phyloP scores from a whole-genome alignment of 2,329 filamentous ascomycete species.

The Neonectria coccinea region DNA sequence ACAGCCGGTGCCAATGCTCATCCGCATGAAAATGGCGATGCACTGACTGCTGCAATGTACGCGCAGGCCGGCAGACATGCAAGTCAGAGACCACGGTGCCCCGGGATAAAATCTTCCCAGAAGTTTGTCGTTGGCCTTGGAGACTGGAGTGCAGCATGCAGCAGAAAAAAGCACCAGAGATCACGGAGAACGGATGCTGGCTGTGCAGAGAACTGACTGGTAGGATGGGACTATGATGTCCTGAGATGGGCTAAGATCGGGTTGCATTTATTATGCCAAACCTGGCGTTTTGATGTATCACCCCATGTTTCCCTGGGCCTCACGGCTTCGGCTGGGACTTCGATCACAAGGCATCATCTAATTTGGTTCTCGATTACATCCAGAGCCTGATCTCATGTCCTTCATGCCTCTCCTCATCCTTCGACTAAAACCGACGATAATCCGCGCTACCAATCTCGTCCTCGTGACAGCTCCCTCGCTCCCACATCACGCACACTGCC shows the following conservation, averaged over 20 bases:
- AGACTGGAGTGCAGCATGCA: neutral
- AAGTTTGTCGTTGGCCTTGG: neutral
- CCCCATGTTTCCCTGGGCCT: constrained; percentile 15
- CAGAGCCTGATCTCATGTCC: constrained; percentile 11
- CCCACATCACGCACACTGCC: constrained; percentile 31
- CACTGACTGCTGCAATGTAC: constrained; percentile 1
- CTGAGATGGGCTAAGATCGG: constrained; percentile 34
- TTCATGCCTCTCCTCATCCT: constrained; percentile 27
- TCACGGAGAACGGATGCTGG: neutral
- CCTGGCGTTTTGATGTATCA: constrained; percentile 3
- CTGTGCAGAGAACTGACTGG: neutral
- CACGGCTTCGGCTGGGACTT: constrained; percentile 25
- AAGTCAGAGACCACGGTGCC: constrained; percentile 3
- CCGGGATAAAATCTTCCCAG: constrained; percentile 2
- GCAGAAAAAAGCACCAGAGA: neutral
- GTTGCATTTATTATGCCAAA: constrained; percentile 28
- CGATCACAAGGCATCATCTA: constrained; percentile 20
- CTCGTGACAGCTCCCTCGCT: constrained; percentile 42
- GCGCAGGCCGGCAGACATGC: neutral
- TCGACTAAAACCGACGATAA: constrained; percentile 30
- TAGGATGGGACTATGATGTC: constrained; percentile 30
- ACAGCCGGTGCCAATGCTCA: neutral
- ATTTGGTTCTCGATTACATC: neutral
- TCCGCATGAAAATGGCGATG: constrained; percentile 1
- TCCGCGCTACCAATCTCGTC: constrained; percentile 40